A percentile compares a stretch with the other conserved stretches of the same genome.
These are phyloP conservation scores for Colletotrichum neosansevieriae DNA, from an alignment of 2,329 filamentous ascomycete genomes.

Conservation along the genomic window DNA sequence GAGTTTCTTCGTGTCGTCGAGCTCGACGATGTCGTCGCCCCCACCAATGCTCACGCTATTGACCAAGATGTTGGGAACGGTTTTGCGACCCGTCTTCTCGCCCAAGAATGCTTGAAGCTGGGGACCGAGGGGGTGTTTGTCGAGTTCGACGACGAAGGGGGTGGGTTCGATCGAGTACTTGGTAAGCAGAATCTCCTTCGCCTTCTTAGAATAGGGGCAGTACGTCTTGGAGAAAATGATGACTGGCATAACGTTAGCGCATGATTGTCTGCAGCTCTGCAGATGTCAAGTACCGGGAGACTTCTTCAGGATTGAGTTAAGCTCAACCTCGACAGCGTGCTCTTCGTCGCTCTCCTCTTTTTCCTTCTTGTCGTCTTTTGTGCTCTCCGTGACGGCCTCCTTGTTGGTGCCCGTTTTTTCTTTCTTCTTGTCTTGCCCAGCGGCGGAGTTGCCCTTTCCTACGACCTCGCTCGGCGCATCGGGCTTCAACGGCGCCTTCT, in stretches of 20 bases:
- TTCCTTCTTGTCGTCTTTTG: slow-evolving; percentile 52
- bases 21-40: slow-evolving; percentile 82
- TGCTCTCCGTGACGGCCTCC: slow-evolving; percentile 48
- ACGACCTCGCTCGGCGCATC: slow-evolving; percentile 69
- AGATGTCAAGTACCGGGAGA: slow-evolving; percentile 74
- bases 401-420: slow-evolving; percentile 63
- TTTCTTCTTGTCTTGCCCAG: slow-evolving; percentile 61
- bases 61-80: slow-evolving; percentile 92
- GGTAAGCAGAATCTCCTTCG: slow-evolving; percentile 86
- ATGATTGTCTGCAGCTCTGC: slow-evolving; percentile 16
- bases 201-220: slow-evolving; percentile 86
- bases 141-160: slow-evolving; percentile 91
- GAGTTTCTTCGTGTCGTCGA: slow-evolving; percentile 76
- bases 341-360: slow-evolving; percentile 68
- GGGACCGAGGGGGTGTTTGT: slow-evolving; percentile 80
- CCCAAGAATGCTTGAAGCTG: slow-evolving; percentile 78
- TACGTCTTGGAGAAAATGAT: slow-evolving; percentile 97
- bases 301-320: slow-evolving; percentile 85
- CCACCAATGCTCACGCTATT: slow-evolving; percentile 92
- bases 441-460: slow-evolving; percentile 69
- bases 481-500: slow-evolving; percentile 72
- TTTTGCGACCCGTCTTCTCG: slow-evolving; percentile 81
- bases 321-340: slow-evolving; percentile 74
- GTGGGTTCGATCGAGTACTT: slow-evolving; percentile 85
- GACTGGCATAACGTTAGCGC: slow-evolving; percentile 63